Percentiles rank a stretch among this genome's conserved stretches.
phyloP scores from a whole-genome alignment of 768 basidiomycete species.

The Naematelia encephala region DNA sequence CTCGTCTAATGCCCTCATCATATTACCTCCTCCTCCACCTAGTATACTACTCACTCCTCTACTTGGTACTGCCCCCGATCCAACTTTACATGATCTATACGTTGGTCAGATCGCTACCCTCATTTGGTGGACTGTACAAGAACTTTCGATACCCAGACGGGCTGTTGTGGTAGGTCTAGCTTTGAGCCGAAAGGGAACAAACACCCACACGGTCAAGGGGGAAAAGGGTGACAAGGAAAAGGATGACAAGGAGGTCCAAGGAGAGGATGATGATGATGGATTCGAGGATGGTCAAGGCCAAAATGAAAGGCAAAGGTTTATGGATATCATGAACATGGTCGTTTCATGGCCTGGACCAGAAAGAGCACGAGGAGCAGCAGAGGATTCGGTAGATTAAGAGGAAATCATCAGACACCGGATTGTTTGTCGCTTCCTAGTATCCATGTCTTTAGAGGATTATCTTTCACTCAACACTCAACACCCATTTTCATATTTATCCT shows the following conservation, averaged over 20 bases:
- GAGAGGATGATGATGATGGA: conserved; percentile 43
- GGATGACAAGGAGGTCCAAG: conserved; percentile 41
- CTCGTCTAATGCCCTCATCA: conserved; percentile 2
- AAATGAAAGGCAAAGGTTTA: conserved; percentile 53
- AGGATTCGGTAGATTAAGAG: neutral
- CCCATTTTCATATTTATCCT: neutral
- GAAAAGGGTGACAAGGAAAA: neutral
- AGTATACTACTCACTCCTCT: conserved; percentile 73
- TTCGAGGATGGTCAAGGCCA: conserved; percentile 41
- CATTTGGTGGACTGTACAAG: conserved; percentile 61
- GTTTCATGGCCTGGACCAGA: conserved; percentile 31
- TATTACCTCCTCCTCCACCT: conserved; percentile 51
- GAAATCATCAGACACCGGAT: too few relatives aligned
- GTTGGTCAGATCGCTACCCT: conserved; percentile 82
- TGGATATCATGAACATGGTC: conserved; percentile 56
- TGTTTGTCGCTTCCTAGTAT: too few relatives aligned
- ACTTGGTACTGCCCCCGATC: conserved; percentile 70
- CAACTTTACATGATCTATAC: conserved; percentile 73
- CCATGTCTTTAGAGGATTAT: too few relatives aligned
- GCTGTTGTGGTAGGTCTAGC: conserved; percentile 75
- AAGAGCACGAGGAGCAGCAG: neutral
- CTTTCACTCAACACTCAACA: neutral
- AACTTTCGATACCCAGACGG: conserved; percentile 55
- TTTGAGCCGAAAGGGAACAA: too few relatives aligned
- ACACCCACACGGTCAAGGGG: too few relatives aligned